Conservation (phyloP, 1,139 yeast genomes). For the Pichia sp. region DNA sequence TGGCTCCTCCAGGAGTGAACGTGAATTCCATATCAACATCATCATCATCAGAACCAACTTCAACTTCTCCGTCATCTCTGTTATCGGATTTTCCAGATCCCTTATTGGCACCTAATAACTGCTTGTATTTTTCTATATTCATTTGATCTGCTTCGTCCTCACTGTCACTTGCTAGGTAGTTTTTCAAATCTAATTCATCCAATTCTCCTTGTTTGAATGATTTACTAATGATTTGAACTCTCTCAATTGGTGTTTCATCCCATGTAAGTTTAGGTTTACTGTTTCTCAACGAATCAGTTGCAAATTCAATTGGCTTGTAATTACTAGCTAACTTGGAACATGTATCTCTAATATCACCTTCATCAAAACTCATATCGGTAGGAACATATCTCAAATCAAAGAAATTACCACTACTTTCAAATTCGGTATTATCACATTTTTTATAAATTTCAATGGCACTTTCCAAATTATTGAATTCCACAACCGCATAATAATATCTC, state of each 20-base stretch:
- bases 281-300: conserved; percentile 90
- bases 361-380: conserved; percentile 80
- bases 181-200: conserved; percentile 94
- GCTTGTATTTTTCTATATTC: conserved; percentile 57
- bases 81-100: conserved; percentile 7
- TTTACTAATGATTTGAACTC: conserved; percentile 68
- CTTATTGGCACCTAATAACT: conserved; percentile 30
- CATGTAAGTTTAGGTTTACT: conserved; percentile 90
- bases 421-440: conserved; percentile 91
- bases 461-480: conserved; percentile 63
- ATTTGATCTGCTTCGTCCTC: conserved; percentile 43
- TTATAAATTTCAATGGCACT: conserved; percentile 75
- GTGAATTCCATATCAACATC: conserved; percentile 95
- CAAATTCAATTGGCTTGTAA: conserved; percentile 79
- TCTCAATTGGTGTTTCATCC: conserved; percentile 96
- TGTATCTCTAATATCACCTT: conserved; percentile 54
- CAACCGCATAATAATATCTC: conserved; percentile 90
- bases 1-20: conserved; percentile 65
- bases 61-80: conserved; percentile 16
- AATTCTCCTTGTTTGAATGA: conserved; percentile 86
- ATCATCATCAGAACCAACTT: conserved; percentile 32
- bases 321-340: conserved; percentile 67
- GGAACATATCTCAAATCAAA: conserved; percentile 92
- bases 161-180: conserved; percentile 86
- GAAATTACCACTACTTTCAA: conserved; percentile 89